Evolutionary conservation across 2,329 filamentous ascomycete genomes (phyloP).

Genomic region (Aquanectria penicillioides): DNA sequence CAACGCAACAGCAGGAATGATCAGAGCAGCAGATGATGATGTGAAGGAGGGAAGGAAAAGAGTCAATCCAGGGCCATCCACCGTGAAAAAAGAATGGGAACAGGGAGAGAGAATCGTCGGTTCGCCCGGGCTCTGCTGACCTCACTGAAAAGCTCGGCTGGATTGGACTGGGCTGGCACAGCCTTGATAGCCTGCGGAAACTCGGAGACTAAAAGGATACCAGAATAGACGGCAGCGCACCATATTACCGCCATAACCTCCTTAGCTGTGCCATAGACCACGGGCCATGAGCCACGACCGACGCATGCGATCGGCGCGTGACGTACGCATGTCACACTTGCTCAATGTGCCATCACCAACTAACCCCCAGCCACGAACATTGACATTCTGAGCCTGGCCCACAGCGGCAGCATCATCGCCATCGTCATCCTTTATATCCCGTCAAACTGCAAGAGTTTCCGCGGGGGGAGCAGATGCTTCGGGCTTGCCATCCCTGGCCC

Average conservation of each 20-base stretch:
- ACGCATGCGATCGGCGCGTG: slow-evolving; percentile 15
- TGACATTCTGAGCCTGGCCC: neutral
- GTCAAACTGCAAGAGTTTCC: too few relatives aligned
- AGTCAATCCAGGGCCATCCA: neutral
- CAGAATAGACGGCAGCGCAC: too few relatives aligned
- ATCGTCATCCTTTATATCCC: neutral
- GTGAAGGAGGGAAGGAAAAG: neutral
- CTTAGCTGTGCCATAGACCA: too few relatives aligned
- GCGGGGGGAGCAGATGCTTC: too few relatives aligned
- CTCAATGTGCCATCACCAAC: neutral
- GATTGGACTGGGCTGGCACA: neutral
- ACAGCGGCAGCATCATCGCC: neutral
- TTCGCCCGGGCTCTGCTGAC: slow-evolving; percentile 3
- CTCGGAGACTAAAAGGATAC: slow-evolving; percentile 7
- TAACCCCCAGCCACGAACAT: slow-evolving; percentile 2
- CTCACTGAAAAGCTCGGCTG: slow-evolving; percentile 4
- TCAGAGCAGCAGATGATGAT: neutral
- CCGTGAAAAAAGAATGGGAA: neutral
- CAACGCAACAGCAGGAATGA: neutral
- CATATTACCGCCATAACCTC: too few relatives aligned
- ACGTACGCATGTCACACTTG: slow-evolving; percentile 16
- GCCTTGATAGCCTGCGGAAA: slow-evolving; percentile 14
- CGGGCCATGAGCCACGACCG: too few relatives aligned
- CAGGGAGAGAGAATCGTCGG: slow-evolving; percentile 4
- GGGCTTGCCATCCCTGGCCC: too few relatives aligned